Conservation (phyloP, 192 early-diverging fungal genomes). For the Linnemannia exigua region DNA sequence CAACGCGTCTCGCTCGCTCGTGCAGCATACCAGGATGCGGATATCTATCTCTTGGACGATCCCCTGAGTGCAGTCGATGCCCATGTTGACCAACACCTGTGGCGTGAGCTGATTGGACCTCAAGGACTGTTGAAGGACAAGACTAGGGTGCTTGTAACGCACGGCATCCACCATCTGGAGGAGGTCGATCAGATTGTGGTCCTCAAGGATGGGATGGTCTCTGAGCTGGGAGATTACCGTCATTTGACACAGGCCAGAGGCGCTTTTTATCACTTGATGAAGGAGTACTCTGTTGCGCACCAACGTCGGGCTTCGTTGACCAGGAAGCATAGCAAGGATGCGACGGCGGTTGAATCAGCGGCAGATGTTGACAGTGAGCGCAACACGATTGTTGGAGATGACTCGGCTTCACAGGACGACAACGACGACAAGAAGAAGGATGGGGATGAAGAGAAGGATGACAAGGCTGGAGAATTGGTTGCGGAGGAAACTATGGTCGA, state of each 20-base stretch:
- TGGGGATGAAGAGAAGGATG: constrained; percentile 31
- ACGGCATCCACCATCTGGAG: constrained; percentile 81
- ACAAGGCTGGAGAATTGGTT: constrained; percentile 12
- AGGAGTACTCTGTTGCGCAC: constrained; percentile 70
- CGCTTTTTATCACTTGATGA: constrained; percentile 75
- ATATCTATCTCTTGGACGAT: constrained; percentile 68
- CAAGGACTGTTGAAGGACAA: constrained; percentile 84
- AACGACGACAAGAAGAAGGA: constrained; percentile 57
- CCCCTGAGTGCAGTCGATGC: constrained; percentile 73
- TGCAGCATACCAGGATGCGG: constrained; percentile 90
- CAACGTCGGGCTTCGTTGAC: not conserved
- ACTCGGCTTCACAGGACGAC: not conserved
- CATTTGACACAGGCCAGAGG: constrained; percentile 71
- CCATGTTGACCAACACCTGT: constrained; percentile 81
- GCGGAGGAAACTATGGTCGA: constrained; percentile 24
- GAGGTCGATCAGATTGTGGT: constrained; percentile 77
- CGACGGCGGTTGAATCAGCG: constrained; percentile 56
- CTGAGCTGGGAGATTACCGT: constrained; percentile 74
- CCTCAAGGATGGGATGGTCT: constrained; percentile 77
- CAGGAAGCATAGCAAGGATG: not conserved
- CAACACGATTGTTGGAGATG: constrained; percentile 26
- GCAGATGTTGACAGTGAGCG: constrained; percentile 32
- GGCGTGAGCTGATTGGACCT: constrained; percentile 89
- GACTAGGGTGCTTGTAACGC: constrained; percentile 86
- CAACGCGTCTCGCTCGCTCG: constrained; percentile 72